phyloP scores from a whole-genome alignment of 1,139 yeast genomes.

The Arxiozyma telluris region DNA sequence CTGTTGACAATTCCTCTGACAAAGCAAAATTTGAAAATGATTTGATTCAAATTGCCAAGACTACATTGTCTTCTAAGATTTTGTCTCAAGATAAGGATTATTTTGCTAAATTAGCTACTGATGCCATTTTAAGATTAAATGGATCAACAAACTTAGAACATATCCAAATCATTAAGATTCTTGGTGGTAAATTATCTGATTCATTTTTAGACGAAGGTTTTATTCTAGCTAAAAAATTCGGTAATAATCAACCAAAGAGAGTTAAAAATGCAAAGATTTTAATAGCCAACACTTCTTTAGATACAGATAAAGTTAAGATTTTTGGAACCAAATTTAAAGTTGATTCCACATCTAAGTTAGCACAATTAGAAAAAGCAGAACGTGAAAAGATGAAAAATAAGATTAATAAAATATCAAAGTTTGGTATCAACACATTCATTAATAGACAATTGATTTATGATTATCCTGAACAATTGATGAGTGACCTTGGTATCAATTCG shows the following conservation, averaged over 20 bases:
- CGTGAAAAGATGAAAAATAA: conserved; percentile 85
- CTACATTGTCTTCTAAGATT: conserved; percentile 89
- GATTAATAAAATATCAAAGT: conserved; percentile 76
- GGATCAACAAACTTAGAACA: conserved; percentile 94
- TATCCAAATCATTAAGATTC: conserved; percentile 85
- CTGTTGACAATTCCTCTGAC: conserved; percentile 65
- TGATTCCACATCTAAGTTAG: conserved; percentile 88
- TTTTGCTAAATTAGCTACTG: conserved; percentile 85
- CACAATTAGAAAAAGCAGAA: conserved; percentile 94
- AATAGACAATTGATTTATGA: conserved; percentile 95
- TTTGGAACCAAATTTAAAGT: conserved; percentile 98
- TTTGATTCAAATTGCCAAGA: conserved; percentile 76
- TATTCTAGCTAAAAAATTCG: conserved; percentile 82
- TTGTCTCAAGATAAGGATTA: conserved; percentile 89
- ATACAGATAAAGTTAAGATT: conserved; percentile 92
- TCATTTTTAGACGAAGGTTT: conserved; percentile 95
- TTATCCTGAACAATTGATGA: conserved; percentile 92
- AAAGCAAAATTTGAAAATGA: conserved; percentile 63
- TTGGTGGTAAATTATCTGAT: conserved; percentile 87
- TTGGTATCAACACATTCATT: conserved; percentile 80
- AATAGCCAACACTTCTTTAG: conserved; percentile 94
- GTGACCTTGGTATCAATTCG: conserved; percentile 80
- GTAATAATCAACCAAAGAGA: conserved; percentile 86
- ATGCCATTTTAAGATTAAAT: conserved; percentile 82
- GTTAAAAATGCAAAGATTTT: conserved; percentile 77